A percentile compares a stretch with the other conserved stretches of the same genome.
phyloP scores from a whole-genome alignment of 1,284 basidiomycete genomes.

The Xerocomus amazonicus region DNA sequence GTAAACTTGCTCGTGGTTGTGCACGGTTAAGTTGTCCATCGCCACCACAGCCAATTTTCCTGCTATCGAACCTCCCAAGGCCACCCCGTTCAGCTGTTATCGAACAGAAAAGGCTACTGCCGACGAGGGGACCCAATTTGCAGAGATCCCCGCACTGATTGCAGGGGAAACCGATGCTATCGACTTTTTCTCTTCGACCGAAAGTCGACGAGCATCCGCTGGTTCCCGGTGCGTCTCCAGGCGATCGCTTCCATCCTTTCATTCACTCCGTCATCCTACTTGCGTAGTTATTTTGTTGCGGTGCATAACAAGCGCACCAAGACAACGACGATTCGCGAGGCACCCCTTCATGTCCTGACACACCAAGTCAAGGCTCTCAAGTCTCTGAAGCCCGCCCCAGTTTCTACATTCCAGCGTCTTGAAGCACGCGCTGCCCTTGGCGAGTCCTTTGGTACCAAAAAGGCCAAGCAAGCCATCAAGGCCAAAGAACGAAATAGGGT shows the following conservation, averaged over 20 bases:
- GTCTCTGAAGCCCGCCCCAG: constrained; percentile 52
- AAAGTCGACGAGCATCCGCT: constrained; percentile 42
- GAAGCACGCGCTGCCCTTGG: constrained; percentile 77
- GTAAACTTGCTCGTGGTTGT: constrained; percentile 18
- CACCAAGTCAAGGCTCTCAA: constrained; percentile 83
- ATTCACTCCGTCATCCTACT: not conserved
- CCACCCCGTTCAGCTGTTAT: constrained; percentile 68
- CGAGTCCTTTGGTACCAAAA: constrained; percentile 90
- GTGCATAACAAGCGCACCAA: constrained; percentile 71
- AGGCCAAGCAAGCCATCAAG: constrained; percentile 81
- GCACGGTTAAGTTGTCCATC: constrained; percentile 11
- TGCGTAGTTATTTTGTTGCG: constrained; percentile 58
- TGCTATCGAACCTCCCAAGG: constrained; percentile 55
- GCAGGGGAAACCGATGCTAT: constrained; percentile 71
- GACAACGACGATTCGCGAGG: constrained; percentile 62
- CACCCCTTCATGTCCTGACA: constrained; percentile 71
- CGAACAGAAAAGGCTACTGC: constrained; percentile 32
- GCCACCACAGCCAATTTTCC: constrained; percentile 68
- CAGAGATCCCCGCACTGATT: constrained; percentile 50
- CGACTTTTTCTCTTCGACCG: constrained; percentile 52
- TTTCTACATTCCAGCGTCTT: constrained; percentile 52
- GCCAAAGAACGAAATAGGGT: constrained; percentile 85
- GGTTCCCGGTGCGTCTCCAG: constrained; percentile 57
- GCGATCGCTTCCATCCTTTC: constrained; percentile 11
- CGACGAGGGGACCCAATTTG: constrained; percentile 41